Base-by-base conservation (phyloP, 2,329 filamentous ascomycete genomes). In the Fusarium liriodendri region DNA sequence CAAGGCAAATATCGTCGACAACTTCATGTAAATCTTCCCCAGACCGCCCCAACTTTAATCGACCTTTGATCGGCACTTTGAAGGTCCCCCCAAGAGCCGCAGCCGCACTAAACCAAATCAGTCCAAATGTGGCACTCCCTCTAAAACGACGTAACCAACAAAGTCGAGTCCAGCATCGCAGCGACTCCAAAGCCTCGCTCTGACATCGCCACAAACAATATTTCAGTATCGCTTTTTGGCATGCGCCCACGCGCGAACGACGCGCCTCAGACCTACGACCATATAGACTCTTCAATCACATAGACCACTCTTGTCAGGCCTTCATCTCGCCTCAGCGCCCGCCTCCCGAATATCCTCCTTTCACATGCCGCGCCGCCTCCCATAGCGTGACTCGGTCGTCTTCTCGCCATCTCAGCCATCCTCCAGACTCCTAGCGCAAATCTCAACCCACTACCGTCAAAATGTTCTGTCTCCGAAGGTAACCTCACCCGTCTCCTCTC, bases 381-480 rank as follows among this genome's bases (percentile, higher is more conserved):
- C 27, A 37, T 72, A 58, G 57, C 66, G 66, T 72, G 70, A 42
- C 57, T 35, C 25, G 25, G 16, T 18, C 33, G 11, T 40, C 35
- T 35, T 40, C 22, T 52, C 22, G 37, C 37, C 16, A 20, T 42
- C 57, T 60, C 20, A 40, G 20, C 33, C 55, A 38, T 60, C 29
- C 37, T 29, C 40, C 62, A 37, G 9, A 32, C 9, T n/a, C n/a
- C 64, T 52, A 54, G 45, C 70, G 68, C 63, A 67, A 64, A 72
- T 64, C 58, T 27, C 35, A 59, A 58, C 52, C 20, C 54, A 11
- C 55, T 57, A 27, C 63, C 62, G 67, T 67, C 78, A 80, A 71
- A 67, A 91, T 91, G 90, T 92, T 92, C 76, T 92, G 90, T 79
- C 83, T 92, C 60, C 83, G 89, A 80, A 91, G 89, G 89, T 90